Conservation (phyloP, 768 basidiomycete genomes). For the Calocera cornea region DNA sequence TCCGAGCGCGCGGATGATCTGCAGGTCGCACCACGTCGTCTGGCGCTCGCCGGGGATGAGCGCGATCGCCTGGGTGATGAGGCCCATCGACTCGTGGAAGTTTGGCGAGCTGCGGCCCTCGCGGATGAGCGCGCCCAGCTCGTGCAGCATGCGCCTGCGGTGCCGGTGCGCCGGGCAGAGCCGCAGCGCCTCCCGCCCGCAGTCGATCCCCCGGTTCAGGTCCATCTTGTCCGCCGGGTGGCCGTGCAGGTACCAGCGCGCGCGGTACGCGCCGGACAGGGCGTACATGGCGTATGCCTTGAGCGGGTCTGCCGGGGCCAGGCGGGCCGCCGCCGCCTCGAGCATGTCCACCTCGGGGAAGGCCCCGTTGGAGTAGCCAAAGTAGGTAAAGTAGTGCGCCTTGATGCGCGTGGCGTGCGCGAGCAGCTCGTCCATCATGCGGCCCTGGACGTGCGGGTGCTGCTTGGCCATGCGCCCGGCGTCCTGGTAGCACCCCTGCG, state of each 20-base stretch:
- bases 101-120: background rate
- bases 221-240: background rate
- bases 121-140: background rate
- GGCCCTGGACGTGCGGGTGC: background rate
- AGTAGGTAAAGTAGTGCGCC: background rate
- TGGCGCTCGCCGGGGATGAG: background rate
- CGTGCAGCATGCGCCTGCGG: background rate
- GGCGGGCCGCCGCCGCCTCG: background rate
- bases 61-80: background rate
- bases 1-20: background rate
- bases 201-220: background rate
- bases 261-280: background rate
- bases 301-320: background rate
- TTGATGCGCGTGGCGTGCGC: background rate
- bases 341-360: background rate
- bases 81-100: background rate
- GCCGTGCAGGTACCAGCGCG: background rate
- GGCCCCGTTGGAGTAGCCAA: background rate
- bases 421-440: background rate
- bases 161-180: background rate
- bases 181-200: background rate
- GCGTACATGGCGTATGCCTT: background rate
- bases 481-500: background rate
- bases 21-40: background rate
- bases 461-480: background rate